Percentiles rank a stretch among this genome's conserved stretches.
Conservation (phyloP, 345 rosid genomes). For the Camelina hispida region DNA sequence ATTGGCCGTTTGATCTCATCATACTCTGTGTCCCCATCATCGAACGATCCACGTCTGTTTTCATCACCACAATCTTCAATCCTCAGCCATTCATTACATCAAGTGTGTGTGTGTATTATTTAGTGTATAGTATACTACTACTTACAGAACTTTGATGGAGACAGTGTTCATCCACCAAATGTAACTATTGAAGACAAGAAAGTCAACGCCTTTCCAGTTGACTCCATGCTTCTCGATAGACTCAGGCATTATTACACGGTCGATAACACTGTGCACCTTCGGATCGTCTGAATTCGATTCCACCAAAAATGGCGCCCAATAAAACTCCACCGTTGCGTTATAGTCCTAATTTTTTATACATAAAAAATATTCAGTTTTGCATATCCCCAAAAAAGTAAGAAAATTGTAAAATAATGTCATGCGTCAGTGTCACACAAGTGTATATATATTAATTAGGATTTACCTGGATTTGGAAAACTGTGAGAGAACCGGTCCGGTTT, state of each 20-base stretch:
- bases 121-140: conserved; percentile 15
- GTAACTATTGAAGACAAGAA: conserved; percentile 85
- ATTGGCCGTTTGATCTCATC: conserved; percentile 77
- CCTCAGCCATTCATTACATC: conserved; percentile 42
- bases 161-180: conserved; percentile 98
- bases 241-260: conserved; percentile 84
- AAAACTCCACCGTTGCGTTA: conserved; percentile 91
- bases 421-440: conserved; percentile 15
- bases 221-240: conserved; percentile 80
- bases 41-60: conserved; percentile 84
- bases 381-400: not conserved
- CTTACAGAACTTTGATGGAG: conserved; percentile 82
- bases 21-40: conserved; percentile 68
- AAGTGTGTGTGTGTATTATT: not conserved
- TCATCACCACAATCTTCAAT: conserved; percentile 45
- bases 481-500: conserved; percentile 65
- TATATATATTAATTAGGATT: not conserved
- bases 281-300: conserved; percentile 96
- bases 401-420: not conserved
- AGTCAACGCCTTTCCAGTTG: conserved; percentile 87
- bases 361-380: not conserved
- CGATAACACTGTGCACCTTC: conserved; percentile 63
- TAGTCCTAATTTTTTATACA: conserved; percentile 68
- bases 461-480: conserved; percentile 80
- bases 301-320: conserved; percentile 97